Percentiles rank a stretch among this genome's conserved stretches.
These are phyloP conservation scores for Yamagishiella unicocca DNA, from an alignment of 139 green algal genomes.

Conservation along the genomic window DNA sequence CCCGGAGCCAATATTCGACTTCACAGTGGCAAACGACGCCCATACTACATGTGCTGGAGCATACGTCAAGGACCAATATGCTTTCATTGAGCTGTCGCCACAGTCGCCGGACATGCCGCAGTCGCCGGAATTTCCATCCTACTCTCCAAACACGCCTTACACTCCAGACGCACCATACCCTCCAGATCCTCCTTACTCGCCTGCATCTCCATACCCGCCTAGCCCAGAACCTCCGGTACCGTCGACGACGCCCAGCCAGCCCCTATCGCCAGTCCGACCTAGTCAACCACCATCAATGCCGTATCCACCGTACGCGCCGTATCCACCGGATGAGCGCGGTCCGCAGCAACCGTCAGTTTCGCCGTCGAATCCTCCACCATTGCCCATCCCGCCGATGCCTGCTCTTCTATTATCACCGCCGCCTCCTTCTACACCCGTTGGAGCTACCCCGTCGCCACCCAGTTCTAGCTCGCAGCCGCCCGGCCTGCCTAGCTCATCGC, in stretches of 20 bases:
- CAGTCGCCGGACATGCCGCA: no score
- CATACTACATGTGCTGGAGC: neutral
- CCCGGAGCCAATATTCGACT: neutral
- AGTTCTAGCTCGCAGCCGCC: neutral
- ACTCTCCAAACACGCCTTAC: neutral
- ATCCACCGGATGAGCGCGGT: no score
- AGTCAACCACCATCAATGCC: neutral
- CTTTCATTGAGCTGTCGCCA: neutral
- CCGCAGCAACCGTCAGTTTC: no score
- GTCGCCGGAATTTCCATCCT: neutral
- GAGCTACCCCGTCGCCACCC: neutral
- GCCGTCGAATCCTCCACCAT: no score
- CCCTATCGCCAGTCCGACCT: neutral
- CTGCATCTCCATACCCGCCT: neutral
- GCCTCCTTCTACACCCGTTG: neutral
- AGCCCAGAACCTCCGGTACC: neutral
- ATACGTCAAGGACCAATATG: conserved; percentile 14
- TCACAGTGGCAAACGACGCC: no score
- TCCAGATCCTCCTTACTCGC: neutral
- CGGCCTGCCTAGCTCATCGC: no score
- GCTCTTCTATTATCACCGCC: no score
- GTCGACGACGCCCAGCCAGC: no score
- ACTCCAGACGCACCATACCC: neutral
- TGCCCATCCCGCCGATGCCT: neutral
- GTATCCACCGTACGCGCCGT: neutral